Base-by-base conservation (phyloP, 768 basidiomycete species). In the Amyloporia xantha region DNA sequence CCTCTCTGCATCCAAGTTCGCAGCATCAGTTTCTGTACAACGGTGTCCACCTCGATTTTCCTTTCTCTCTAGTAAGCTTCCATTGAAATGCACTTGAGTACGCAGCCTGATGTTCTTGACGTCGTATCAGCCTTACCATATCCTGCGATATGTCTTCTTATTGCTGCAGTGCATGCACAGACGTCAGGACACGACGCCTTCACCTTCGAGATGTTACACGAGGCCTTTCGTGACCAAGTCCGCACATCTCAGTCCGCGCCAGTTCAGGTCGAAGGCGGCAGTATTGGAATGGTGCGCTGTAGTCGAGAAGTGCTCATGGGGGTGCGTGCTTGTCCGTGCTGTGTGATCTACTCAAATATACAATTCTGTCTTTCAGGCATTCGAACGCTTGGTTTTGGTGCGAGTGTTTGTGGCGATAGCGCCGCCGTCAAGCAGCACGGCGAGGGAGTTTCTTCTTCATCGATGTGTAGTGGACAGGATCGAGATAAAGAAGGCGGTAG, bases 181-280 rank as follows among this genome's bases (percentile, higher is more conserved):
- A 83, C 82, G 9, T 79, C 81, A 5, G 93, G 93, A 0, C 84
- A 92, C 51, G 74, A 85, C 17, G 68, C 69, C 12, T 82, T 96
- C 66, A 97, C 89, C 25, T 95, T 98, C 61, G 91, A 94, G 58
- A 91, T 94, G 83, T 76, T 95, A 6, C 76, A 86, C 53, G 87
- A 90, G 45, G 72, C 74, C 26, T 92, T 93, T 62, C 78, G 81
- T 19, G 77, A 82, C 52, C 86, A 89, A 65, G 75, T 86, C 17
- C 80, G 84, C 19, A 73, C 81, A 19, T 85, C 87, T 5, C 72
- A 74, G 9, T 78, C 83, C 6, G 86, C 87, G 0, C 89, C 90
- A 1, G 77, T 91, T 17, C 81, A 84, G 44, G 63, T 89, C 37
- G 79, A 81, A 54, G 84, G 88, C 7, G 82, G 86, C 19, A 77